Percentiles rank a stretch among this genome's conserved stretches.
These are phyloP conservation scores for Zychaea mexicana DNA, from an alignment of 371 early-diverging fungal species.

Conservation along the genomic window DNA sequence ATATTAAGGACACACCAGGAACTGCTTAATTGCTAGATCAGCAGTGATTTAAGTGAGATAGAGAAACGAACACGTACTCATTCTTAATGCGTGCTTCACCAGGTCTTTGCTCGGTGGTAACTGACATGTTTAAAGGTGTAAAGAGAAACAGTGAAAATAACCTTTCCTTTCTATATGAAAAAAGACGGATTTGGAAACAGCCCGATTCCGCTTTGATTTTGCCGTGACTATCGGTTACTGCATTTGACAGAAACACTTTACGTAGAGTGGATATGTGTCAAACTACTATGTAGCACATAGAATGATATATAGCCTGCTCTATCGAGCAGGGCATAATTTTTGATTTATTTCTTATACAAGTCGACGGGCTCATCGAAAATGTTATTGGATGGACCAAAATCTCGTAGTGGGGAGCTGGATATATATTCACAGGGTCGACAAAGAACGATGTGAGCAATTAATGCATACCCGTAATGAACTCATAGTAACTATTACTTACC, in stretches of 20 bases:
- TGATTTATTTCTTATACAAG: too few relatives aligned
- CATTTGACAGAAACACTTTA: too few relatives aligned
- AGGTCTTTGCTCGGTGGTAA: neutral
- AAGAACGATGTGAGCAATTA: neutral
- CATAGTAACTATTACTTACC: conserved; percentile 6
- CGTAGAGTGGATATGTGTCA: too few relatives aligned
- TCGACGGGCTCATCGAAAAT: conserved; percentile 23
- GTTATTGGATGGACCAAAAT: conserved; percentile 35
- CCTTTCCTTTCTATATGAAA: too few relatives aligned
- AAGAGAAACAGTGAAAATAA: too few relatives aligned
- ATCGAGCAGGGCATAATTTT: too few relatives aligned
- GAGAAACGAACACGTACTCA: conserved; percentile 1
- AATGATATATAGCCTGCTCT: too few relatives aligned
- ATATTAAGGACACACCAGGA: neutral
- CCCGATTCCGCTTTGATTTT: too few relatives aligned
- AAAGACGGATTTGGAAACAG: too few relatives aligned
- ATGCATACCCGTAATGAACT: neutral
- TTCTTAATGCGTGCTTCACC: conserved; percentile 21
- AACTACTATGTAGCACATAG: too few relatives aligned
- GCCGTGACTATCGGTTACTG: too few relatives aligned
- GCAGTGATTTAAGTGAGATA: neutral
- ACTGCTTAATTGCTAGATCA: neutral
- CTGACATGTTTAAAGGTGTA: conserved; percentile 10
- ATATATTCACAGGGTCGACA: neutral
- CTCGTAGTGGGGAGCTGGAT: conserved; percentile 29